Evolutionary conservation across 23 red algal species (phyloP), one percentile per base, ranked within the genome.

Genomic region (Gracilaria domingensis): DNA sequence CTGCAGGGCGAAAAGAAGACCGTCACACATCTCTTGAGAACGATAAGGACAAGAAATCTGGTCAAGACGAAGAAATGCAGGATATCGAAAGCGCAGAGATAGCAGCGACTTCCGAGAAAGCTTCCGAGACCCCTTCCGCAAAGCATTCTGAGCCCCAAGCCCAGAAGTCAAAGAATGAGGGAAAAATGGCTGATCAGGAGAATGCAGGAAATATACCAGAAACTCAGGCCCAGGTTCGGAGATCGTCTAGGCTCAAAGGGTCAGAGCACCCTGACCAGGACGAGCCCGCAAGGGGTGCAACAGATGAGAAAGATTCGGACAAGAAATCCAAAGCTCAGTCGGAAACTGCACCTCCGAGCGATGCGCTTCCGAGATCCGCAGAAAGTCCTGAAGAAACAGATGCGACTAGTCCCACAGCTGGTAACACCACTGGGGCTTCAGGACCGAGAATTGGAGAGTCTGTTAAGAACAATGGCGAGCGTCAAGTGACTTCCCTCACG

Each of bases 191-290:
- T 47, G 11, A 8, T 8, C 0, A 11, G 2, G 36, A 47, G 70
- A 48, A 42, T 42, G 36, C 13, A 45, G 36, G 36, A 50, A 25
- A 9, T 29, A 42, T 2, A 8, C 9, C 26, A 3, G 6, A 77
- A 77, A 77, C 13, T 77, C 23, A 77, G 39, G 2, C 40, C 29
- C 72, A 77, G 18, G 23, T 77, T 1, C 38, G 72, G 42, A 77
- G 72, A 26, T 77, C 72, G 39, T 77, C 72, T 50, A 40, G 72
- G 20, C 72, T 77, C 2, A 51, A 51, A 50, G 40, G 34, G 50
- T 45, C 72, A 23, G 72, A 77, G 20, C 38, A 28, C 29, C n/a
- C 42, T 20, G 26, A 6, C 42, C 30, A 77, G 50, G 1, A 50
- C 8, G 45, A 49, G n/a, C 72, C 9, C 28, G 38, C 72, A 51